Evolutionary conservation across 345 rosid species (phyloP).

Genomic region (Raphanus raphanistrum): DNA sequence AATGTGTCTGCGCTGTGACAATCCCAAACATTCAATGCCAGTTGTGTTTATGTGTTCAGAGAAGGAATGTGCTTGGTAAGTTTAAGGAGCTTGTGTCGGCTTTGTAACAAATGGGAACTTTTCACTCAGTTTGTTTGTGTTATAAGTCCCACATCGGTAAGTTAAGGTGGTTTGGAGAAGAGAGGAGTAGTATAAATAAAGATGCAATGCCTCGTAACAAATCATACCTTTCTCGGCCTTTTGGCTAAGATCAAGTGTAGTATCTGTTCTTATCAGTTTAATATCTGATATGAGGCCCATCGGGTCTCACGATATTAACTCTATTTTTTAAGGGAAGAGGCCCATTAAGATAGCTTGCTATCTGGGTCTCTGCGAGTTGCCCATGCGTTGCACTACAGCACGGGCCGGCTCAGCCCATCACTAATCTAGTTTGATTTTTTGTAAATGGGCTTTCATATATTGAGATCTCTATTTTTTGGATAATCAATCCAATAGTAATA

Average conservation of each 20-base stretch:
- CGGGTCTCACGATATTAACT: slow-evolving; percentile 35
- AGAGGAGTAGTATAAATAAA: background rate
- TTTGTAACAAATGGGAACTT: too few species aligned
- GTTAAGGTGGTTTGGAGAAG: background rate
- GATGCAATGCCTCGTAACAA: background rate
- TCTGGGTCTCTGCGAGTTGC: slow-evolving; percentile 11
- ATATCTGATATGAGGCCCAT: slow-evolving; percentile 53
- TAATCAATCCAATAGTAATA: background rate
- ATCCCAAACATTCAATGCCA: background rate
- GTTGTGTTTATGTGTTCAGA: background rate
- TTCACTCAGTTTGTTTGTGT: background rate
- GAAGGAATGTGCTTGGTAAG: too few species aligned
- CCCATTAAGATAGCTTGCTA: slow-evolving; percentile 17
- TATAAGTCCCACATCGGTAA: slow-evolving; percentile 17
- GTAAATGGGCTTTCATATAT: too few species aligned
- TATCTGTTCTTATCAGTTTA: slow-evolving; percentile 67
- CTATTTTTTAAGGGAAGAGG: slow-evolving; percentile 21
- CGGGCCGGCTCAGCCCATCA: slow-evolving; percentile 30
- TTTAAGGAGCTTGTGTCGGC: too few species aligned
- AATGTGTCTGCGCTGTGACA: slow-evolving; percentile 31
- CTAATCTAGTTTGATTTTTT: background rate
- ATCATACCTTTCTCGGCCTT: slow-evolving; percentile 66
- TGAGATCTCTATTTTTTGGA: too few species aligned
- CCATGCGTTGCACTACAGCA: slow-evolving; percentile 33
- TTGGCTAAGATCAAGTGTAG: slow-evolving; percentile 72